Evolutionary conservation across 2,329 filamentous ascomycete genomes (phyloP).

Genomic region (Thelonectria discophora): DNA sequence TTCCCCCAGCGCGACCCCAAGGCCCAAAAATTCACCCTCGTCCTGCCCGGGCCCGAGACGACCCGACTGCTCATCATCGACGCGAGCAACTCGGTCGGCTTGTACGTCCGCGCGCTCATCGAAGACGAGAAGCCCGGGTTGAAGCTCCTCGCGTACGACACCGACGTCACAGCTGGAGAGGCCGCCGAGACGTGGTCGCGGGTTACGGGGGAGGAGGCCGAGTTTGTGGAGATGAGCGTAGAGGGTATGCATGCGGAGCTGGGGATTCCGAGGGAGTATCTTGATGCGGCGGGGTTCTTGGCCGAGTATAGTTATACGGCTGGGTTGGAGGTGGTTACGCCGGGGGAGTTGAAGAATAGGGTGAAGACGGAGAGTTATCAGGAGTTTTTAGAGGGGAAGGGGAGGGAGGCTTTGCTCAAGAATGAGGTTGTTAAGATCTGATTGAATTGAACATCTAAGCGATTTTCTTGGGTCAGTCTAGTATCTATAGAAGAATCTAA

Average conservation of each 20-base stretch:
- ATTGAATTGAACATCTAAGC: no score
- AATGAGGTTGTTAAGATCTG: background rate
- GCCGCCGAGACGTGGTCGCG: slow-evolving; percentile 47
- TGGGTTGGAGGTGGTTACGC: slow-evolving; percentile 50
- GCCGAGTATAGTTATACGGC: slow-evolving; percentile 54
- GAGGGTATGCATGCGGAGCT: slow-evolving; percentile 48
- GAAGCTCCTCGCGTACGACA: slow-evolving; percentile 57
- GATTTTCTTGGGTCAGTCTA: no score
- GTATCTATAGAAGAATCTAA: no score
- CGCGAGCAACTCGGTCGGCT: slow-evolving; percentile 49
- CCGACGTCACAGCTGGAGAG: slow-evolving; percentile 47
- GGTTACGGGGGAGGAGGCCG: slow-evolving; percentile 49
- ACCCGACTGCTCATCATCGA: slow-evolving; percentile 52
- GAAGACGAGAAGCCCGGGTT: slow-evolving; percentile 50
- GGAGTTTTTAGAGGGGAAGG: slow-evolving; percentile 42
- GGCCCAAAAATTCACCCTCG: slow-evolving; percentile 44
- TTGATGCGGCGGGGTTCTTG: slow-evolving; percentile 48
- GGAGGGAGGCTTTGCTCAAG: slow-evolving; percentile 14
- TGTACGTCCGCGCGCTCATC: slow-evolving; percentile 55
- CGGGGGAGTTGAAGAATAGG: slow-evolving; percentile 49
- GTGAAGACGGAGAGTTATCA: slow-evolving; percentile 43
- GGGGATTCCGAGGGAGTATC: slow-evolving; percentile 49
- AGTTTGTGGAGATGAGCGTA: slow-evolving; percentile 41
- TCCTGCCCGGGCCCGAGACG: slow-evolving; percentile 40
- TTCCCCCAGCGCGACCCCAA: slow-evolving; percentile 37